These are phyloP conservation scores for Vigna hirtella DNA, from an alignment of 306 rosid species.

Conservation along the genomic window DNA sequence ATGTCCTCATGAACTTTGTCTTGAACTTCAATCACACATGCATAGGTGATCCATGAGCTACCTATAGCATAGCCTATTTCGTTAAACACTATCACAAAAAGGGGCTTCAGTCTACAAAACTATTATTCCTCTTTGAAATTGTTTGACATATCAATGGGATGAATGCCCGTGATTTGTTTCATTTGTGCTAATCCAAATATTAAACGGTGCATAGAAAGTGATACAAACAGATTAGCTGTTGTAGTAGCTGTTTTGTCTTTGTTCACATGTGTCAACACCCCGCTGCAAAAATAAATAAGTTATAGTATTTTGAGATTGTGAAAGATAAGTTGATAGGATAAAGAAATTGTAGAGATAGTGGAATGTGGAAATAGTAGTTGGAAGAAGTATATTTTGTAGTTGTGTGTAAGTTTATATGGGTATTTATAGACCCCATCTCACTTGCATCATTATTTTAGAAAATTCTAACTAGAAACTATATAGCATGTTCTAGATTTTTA, in stretches of 20 bases:
- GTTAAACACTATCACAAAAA: constrained; percentile 20
- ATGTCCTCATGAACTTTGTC: constrained; percentile 44
- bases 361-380: too few species aligned
- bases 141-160: not conserved
- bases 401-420: too few species aligned
- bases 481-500: too few species aligned
- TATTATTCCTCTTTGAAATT: constrained; percentile 25
- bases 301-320: too few species aligned
- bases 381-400: too few species aligned
- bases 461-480: too few species aligned
- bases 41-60: constrained; percentile 41
- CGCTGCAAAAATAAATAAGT: not conserved
- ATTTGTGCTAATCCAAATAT: constrained; percentile 19
- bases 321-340: too few species aligned
- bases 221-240: not conserved
- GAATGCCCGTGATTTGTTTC: not conserved
- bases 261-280: not conserved
- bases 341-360: too few species aligned
- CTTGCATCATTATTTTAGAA: too few species aligned
- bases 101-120: not conserved
- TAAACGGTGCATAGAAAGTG: constrained; percentile 1
- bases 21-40: constrained; percentile 32
- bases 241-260: not conserved
- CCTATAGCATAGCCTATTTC: constrained; percentile 10
- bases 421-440: too few species aligned